Base-by-base conservation (phyloP, 306 rosid genomes). In the Albizia julibrissin region DNA sequence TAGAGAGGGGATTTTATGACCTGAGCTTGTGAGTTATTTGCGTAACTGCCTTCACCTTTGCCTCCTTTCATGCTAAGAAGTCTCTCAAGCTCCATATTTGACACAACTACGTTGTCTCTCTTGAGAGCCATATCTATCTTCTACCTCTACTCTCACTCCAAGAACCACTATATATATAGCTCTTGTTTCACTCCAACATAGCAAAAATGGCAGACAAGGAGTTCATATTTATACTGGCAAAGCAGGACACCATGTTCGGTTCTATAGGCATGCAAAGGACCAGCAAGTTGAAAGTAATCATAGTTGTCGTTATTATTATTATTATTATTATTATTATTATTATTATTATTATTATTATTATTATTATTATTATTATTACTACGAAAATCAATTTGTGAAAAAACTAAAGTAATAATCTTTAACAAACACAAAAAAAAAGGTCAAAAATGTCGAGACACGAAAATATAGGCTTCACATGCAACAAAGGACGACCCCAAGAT, bases 51-150 rank as follows among this genome's bases (percentile, higher is more conserved):
- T 66, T 92, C 99, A 68, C 99, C 99, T 85, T 93, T 95, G 65
- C 99, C 99, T 77, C 99, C 99, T 90, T 95, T 95, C 99, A 95
- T 95, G 92, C 98, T 83, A 33, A 95, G 87, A 74, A 93, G 73
- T 81, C 87, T 89, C 82, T 95, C 99, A 3, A 95, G 92, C 69
- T 95, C 91, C 86, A 95, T 71, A 44, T 82, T 91, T 46, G 98
- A 91, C 76, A 71, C 39, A 14, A 92, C 97, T 34, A 93, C 91
- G 70, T 95, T 88, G 71, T 95, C 93, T 78, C 96, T 93, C 82
- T 84, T 89, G 27, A 83, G 89, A 87, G 91, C 87, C 97, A 93
- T 69, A 39, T 4, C 29, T 21, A 37, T 58, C 72, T 37, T 0
- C 18, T 39, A 21, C 2, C 29, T 18, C 29, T 18, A 37, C 64